Evolutionary conservation across 768 basidiomycete species (phyloP).

Genomic region (Podaxis sp.): DNA sequence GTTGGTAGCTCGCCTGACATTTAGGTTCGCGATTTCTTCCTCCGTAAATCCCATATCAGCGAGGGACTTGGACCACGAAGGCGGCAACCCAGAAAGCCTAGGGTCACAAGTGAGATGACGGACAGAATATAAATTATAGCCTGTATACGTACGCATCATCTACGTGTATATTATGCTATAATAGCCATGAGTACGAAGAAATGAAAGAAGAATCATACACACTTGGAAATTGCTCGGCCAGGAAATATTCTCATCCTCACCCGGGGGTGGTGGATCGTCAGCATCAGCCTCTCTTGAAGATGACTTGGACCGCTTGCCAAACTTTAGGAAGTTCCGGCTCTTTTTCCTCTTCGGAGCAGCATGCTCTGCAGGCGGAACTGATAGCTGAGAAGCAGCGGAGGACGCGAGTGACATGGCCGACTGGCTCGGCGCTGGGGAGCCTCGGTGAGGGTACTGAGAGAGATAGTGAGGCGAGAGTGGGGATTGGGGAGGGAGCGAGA

Average conservation of each 20-base stretch:
- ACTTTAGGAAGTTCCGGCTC: constrained; percentile 40
- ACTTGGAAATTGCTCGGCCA: constrained; percentile 78
- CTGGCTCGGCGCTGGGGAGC: constrained; percentile 30
- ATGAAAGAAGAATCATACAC: constrained; percentile 21
- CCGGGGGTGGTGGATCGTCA: constrained; percentile 20
- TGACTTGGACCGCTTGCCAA: constrained; percentile 35
- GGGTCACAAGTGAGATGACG: constrained; percentile 4
- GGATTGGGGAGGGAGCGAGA: constrained; percentile 34
- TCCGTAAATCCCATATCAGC: constrained; percentile 60
- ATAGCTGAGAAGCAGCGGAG: constrained; percentile 27
- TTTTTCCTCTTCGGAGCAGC: constrained; percentile 30
- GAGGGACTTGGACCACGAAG: constrained; percentile 68
- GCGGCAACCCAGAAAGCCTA: constrained; percentile 66
- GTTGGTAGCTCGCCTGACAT: constrained; percentile 37
- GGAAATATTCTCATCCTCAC: constrained; percentile 62
- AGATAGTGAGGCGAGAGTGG: constrained; percentile 39
- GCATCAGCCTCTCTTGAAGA: constrained; percentile 18
- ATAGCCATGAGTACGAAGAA: not conserved
- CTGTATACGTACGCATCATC: constrained; percentile 59
- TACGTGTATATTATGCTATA: constrained; percentile 75
- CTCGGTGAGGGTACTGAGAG: constrained; percentile 30
- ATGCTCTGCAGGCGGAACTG: constrained; percentile 21
- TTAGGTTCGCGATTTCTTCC: constrained; percentile 66
- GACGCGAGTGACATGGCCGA: constrained; percentile 37
- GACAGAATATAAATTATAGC: constrained; percentile 5